Conservation (phyloP, 2,329 filamentous ascomycete genomes). For the Teratosphaeria viscida region DNA sequence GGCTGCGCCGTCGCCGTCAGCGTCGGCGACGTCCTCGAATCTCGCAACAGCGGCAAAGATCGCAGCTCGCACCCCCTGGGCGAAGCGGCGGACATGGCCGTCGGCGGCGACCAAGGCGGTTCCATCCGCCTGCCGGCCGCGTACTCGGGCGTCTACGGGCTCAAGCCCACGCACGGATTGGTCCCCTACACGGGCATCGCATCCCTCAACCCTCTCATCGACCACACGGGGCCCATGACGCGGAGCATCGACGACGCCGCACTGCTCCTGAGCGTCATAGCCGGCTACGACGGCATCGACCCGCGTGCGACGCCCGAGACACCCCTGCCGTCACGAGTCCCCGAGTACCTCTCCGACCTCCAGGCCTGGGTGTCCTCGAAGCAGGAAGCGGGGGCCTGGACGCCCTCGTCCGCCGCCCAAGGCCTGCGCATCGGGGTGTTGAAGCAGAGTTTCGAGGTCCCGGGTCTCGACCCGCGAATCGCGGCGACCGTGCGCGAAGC, state of each 20-base stretch:
- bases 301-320: constrained; percentile 33
- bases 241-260: constrained; percentile 31
- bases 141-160: constrained; percentile 20
- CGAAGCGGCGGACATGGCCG: constrained; percentile 26
- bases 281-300: constrained; percentile 38
- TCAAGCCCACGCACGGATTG: constrained; percentile 33
- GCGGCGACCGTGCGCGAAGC: not conserved
- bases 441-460: constrained; percentile 32
- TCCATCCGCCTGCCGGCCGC: constrained; percentile 15
- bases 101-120: constrained; percentile 23
- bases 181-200: constrained; percentile 37
- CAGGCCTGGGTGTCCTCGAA: constrained; percentile 18
- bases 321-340: constrained; percentile 27
- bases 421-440: constrained; percentile 39
- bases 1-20: constrained; percentile 26
- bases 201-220: constrained; percentile 32
- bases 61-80: constrained; percentile 15
- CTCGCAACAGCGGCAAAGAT: constrained; percentile 14
- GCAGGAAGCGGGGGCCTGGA: constrained; percentile 20
- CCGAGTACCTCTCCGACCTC: constrained; percentile 25
- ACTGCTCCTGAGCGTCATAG: constrained; percentile 30
- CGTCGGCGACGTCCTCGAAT: constrained; percentile 19
- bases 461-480: constrained; percentile 20
- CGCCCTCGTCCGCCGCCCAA: constrained; percentile 21
- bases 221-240: constrained; percentile 37